Percentiles rank a stretch among this genome's conserved stretches.
phyloP scores from a whole-genome alignment of 192 early-diverging fungal genomes.

The Coemansia sp. region DNA sequence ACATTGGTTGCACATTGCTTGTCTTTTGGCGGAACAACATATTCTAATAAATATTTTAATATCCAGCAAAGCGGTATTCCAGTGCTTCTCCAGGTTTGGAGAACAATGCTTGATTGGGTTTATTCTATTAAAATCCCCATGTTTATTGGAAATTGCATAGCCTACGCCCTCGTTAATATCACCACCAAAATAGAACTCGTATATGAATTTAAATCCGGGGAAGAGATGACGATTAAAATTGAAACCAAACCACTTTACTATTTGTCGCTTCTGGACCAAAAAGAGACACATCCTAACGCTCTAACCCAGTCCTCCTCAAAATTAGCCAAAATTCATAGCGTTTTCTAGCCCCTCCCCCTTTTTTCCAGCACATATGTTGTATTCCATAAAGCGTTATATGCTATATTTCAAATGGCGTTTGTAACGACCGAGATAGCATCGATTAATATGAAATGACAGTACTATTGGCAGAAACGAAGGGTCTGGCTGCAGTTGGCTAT shows the following conservation, averaged over 20 bases:
- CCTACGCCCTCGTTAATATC: too few species aligned
- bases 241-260: not conserved
- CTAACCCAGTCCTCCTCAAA: not conserved
- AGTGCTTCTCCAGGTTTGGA: slow-evolving; percentile 5
- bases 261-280: not conserved
- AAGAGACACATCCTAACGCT: not conserved
- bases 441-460: not conserved
- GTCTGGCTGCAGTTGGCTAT: too few species aligned
- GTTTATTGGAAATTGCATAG: not conserved
- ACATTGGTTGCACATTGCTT: too few species aligned
- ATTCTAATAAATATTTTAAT: not conserved
- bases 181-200: not conserved
- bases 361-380: too few species aligned
- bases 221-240: not conserved
- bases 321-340: too few species aligned
- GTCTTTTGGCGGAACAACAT: too few species aligned
- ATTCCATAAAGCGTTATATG: too few species aligned
- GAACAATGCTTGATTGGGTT: not conserved
- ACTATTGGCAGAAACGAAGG: not conserved
- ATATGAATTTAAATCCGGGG: not conserved
- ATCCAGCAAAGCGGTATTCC: not conserved
- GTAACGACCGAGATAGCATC: not conserved
- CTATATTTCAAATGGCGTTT: too few species aligned
- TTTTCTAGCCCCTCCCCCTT: too few species aligned
- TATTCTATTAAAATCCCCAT: not conserved